These are phyloP conservation scores for Metschnikowia henanensis DNA, from an alignment of 805 yeast species.

Conservation along the genomic window DNA sequence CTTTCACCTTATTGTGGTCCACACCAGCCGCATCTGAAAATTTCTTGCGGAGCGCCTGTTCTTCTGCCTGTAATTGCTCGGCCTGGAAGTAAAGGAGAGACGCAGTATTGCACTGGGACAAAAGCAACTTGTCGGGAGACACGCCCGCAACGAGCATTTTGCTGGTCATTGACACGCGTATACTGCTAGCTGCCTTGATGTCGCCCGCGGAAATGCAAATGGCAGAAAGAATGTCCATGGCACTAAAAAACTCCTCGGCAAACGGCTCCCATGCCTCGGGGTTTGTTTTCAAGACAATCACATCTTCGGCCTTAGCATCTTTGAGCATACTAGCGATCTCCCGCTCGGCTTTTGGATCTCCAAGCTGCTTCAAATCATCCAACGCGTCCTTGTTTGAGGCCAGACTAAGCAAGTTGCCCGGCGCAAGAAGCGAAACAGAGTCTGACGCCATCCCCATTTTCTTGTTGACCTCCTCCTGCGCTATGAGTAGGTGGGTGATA, in stretches of 20 bases:
- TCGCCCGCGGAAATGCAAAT: conserved; percentile 71
- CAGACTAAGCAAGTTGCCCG: conserved; percentile 6
- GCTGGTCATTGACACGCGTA: conserved; percentile 62
- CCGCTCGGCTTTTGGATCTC: not conserved
- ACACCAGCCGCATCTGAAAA: conserved; percentile 28
- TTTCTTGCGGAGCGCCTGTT: conserved; percentile 28
- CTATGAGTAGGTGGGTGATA: conserved; percentile 61
- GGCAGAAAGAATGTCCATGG: conserved; percentile 75
- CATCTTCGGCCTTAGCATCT: conserved; percentile 14
- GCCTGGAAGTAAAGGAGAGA: conserved; percentile 67
- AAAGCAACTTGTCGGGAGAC: conserved; percentile 60
- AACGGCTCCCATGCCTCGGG: conserved; percentile 70
- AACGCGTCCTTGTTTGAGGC: not conserved
- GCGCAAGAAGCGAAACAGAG: conserved; percentile 7
- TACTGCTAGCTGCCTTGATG: conserved; percentile 55
- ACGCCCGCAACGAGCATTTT: conserved; percentile 76
- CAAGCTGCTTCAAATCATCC: conserved; percentile 1
- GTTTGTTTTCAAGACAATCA: conserved; percentile 28
- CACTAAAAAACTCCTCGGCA: conserved; percentile 73
- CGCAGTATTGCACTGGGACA: conserved; percentile 70
- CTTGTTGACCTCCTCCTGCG: conserved; percentile 61
- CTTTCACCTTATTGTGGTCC: conserved; percentile 19
- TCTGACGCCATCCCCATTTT: conserved; percentile 27
- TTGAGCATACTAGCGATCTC: conserved; percentile 1
- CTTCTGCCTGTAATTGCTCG: conserved; percentile 57